phyloP scores from a whole-genome alignment of 495 filamentous ascomycete species.

The Xylaria flabelliformis region DNA sequence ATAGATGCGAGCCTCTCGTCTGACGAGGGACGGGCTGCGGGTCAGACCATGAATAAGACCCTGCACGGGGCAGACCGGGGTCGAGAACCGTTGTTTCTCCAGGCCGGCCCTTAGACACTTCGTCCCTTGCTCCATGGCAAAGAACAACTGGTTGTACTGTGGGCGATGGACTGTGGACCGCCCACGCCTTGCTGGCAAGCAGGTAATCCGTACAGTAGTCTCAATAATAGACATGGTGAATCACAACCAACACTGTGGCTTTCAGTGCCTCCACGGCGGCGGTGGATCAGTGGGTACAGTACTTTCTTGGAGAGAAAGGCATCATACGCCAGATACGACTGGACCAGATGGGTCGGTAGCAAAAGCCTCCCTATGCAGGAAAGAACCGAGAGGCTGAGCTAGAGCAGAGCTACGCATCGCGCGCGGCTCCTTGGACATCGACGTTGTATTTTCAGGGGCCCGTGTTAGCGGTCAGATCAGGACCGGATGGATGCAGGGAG shows the following conservation, averaged over 20 bases:
- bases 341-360: slow-evolving; percentile 12
- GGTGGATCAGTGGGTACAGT: slow-evolving; percentile 6
- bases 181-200: background rate
- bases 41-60: slow-evolving; percentile 31
- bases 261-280: background rate
- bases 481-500: slow-evolving; percentile 8
- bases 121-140: slow-evolving; percentile 37
- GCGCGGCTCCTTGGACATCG: slow-evolving; percentile 20
- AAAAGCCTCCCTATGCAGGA: background rate
- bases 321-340: background rate
- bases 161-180: background rate
- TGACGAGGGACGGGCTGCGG: slow-evolving; percentile 27
- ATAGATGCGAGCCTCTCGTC: slow-evolving; percentile 33
- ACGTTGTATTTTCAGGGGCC: slow-evolving; percentile 23
- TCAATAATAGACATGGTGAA: background rate
- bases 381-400: slow-evolving; percentile 13
- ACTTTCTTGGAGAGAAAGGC: background rate
- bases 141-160: slow-evolving; percentile 13
- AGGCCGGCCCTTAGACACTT: slow-evolving; percentile 22
- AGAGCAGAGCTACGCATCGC: slow-evolving; percentile 15
- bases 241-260: background rate
- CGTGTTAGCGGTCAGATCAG: slow-evolving; percentile 12
- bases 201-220: background rate
- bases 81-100: slow-evolving; percentile 35
- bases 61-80: slow-evolving; percentile 27